Evolutionary conservation across 805 yeast species (phyloP).

Genomic region (Komagataella populi): DNA sequence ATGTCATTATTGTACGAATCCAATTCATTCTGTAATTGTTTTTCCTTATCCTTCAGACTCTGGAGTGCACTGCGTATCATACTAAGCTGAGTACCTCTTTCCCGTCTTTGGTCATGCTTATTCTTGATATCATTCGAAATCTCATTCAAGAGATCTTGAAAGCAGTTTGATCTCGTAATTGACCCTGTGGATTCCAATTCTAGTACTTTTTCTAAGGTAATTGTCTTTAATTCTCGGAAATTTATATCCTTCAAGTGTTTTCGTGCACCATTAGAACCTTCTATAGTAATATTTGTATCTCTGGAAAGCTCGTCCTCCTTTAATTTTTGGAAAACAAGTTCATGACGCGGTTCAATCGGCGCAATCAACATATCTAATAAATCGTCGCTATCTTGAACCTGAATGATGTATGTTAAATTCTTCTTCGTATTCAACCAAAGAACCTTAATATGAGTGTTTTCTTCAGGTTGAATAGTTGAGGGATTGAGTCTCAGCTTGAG

Average conservation of each 20-base stretch:
- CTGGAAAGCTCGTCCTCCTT: conserved; percentile 26
- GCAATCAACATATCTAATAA: conserved; percentile 57
- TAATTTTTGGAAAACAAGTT: conserved; percentile 43
- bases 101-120: conserved; percentile 27
- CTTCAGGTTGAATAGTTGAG: conserved; percentile 4
- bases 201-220: conserved; percentile 60
- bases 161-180: conserved; percentile 53
- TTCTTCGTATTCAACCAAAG: conserved; percentile 69
- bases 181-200: conserved; percentile 60
- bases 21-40: conserved; percentile 28
- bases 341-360: conserved; percentile 59
- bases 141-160: conserved; percentile 69
- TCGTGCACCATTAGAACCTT: conserved; percentile 27
- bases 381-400: conserved; percentile 63
- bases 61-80: conserved; percentile 26
- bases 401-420: conserved; percentile 66
- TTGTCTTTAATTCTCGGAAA: conserved; percentile 67
- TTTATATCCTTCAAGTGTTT: conserved; percentile 35
- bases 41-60: conserved; percentile 30
- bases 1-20: conserved; percentile 32
- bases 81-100: conserved; percentile 25
- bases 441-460: conserved; percentile 44
- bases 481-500: not conserved
- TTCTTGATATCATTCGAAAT: conserved; percentile 66
- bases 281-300: conserved; percentile 13